These are phyloP conservation scores for Oryza meyeriana DNA, from an alignment of 176 grass and related monocot genomes.

Conservation along the genomic window DNA sequence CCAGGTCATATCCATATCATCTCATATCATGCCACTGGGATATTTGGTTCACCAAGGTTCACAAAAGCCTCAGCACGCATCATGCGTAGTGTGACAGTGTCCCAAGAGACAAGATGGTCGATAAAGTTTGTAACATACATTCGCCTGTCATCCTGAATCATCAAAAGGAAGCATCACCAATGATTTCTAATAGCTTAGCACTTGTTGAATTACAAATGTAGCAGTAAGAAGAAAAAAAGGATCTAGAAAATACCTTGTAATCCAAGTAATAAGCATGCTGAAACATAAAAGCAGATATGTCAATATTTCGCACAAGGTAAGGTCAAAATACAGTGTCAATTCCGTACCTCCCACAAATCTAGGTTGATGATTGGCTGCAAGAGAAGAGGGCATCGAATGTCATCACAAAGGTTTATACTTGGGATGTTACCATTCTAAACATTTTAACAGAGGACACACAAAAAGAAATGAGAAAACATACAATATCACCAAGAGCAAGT, in stretches of 20 bases:
- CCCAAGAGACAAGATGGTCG: slow-evolving; percentile 85
- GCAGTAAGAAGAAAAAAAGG: not conserved
- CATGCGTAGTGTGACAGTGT: slow-evolving; percentile 72
- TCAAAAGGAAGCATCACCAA: slow-evolving; percentile 5
- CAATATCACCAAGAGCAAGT: slow-evolving; percentile 84
- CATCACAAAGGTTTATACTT: slow-evolving; percentile 25
- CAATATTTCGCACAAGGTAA: slow-evolving; percentile 22
- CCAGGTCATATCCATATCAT: not conserved
- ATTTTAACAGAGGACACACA: not conserved
- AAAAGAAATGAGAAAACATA: slow-evolving; percentile 40
- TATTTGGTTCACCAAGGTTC: slow-evolving; percentile 90
- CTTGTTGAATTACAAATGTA: not conserved
- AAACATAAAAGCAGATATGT: slow-evolving; percentile 34
- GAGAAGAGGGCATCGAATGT: slow-evolving; percentile 29
- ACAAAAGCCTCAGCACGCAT: slow-evolving; percentile 92
- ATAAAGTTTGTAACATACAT: slow-evolving; percentile 75
- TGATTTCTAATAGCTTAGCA: not conserved
- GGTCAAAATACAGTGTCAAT: not conserved
- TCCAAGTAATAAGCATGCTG: slow-evolving; percentile 98
- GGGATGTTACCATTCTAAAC: not conserved
- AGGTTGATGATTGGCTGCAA: slow-evolving; percentile 84
- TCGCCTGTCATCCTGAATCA: slow-evolving; percentile 65
- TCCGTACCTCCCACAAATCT: slow-evolving; percentile 95
- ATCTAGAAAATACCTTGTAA: slow-evolving; percentile 62
- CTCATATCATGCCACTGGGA: slow-evolving; percentile 62